Evolutionary conservation across 2,329 filamentous ascomycete species (phyloP).

Genomic region (Penicillium aurantiogriseum): DNA sequence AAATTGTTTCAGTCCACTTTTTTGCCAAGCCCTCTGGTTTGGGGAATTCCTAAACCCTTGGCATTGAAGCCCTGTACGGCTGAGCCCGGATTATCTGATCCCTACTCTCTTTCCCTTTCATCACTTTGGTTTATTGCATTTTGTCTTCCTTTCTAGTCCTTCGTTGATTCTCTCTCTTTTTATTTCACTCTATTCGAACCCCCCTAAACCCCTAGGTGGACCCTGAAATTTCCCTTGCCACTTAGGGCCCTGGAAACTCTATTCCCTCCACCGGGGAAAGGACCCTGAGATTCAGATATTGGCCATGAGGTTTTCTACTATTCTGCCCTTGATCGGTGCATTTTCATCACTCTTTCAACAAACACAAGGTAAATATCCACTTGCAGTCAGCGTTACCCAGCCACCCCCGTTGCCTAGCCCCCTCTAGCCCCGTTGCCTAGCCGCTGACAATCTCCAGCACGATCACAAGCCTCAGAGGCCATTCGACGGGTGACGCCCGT

Average conservation of each 20-base stretch:
- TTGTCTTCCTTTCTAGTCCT: neutral
- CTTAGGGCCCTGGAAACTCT: constrained; percentile 18
- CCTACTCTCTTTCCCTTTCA: neutral
- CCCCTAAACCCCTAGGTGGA: neutral
- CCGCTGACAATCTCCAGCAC: constrained; percentile 47
- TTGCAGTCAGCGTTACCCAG: no score
- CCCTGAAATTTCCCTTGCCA: constrained; percentile 7
- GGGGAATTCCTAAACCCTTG: constrained; percentile 18
- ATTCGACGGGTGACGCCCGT: constrained; percentile 71
- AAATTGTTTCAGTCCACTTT: constrained; percentile 5
- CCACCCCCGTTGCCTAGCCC: neutral
- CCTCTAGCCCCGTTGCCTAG: neutral
- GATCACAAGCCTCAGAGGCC: constrained; percentile 73
- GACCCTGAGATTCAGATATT: neutral
- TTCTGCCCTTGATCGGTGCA: constrained; percentile 19
- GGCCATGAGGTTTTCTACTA: constrained; percentile 22
- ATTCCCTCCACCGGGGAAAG: constrained; percentile 9
- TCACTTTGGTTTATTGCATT: neutral
- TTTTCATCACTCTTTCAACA: constrained; percentile 17
- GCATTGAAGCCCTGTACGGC: constrained; percentile 1
- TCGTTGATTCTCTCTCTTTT: neutral
- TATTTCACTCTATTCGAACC: no score
- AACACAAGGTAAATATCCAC: constrained; percentile 15
- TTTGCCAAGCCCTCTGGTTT: neutral
- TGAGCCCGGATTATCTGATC: constrained; percentile 1